Conservation (phyloP, 2,329 filamentous ascomycete genomes). For the Xylariaceae sp. region DNA sequence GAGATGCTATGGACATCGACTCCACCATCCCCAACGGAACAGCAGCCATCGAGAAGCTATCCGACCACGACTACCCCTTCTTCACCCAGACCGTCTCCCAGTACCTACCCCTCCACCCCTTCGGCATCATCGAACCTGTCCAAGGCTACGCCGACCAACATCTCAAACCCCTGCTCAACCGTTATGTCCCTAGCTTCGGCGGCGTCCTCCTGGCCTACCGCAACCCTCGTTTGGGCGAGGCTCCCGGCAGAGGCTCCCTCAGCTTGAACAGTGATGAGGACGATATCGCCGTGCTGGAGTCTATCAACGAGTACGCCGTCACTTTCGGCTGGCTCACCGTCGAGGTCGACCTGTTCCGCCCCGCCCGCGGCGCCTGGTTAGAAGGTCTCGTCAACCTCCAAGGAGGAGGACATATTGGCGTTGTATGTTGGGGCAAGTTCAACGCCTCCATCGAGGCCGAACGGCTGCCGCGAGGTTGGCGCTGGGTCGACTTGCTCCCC, state of each 20-base stretch:
- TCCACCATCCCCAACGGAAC: constrained; percentile 5
- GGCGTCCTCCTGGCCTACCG: constrained; percentile 73
- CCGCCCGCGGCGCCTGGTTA: constrained; percentile 67
- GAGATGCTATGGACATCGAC: constrained; percentile 36
- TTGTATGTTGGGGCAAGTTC: constrained; percentile 88
- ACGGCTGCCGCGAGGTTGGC: constrained; percentile 74
- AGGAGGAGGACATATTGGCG: constrained; percentile 81
- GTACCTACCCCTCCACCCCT: constrained; percentile 70
- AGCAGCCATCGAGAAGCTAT: constrained; percentile 20
- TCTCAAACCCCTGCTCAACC: constrained; percentile 69
- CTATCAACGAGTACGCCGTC: constrained; percentile 78
- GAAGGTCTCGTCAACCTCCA: constrained; percentile 82
- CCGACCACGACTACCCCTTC: constrained; percentile 61
- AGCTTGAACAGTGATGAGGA: constrained; percentile 44
- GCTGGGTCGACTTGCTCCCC: constrained; percentile 64
- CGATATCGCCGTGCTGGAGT: constrained; percentile 44
- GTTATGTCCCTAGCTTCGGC: constrained; percentile 67
- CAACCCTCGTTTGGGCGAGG: constrained; percentile 62
- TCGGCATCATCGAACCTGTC: constrained; percentile 65
- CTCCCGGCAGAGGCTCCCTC: constrained; percentile 46
- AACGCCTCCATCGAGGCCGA: constrained; percentile 80
- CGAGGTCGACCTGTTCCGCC: constrained; percentile 80
- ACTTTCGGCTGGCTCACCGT: constrained; percentile 86
- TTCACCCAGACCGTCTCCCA: constrained; percentile 75
- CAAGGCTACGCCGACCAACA: constrained; percentile 70